Evolutionary conservation across 2,329 filamentous ascomycete genomes (phyloP), one percentile per base, ranked within the genome.

Genomic region (Aureobasidium namibiae): DNA sequence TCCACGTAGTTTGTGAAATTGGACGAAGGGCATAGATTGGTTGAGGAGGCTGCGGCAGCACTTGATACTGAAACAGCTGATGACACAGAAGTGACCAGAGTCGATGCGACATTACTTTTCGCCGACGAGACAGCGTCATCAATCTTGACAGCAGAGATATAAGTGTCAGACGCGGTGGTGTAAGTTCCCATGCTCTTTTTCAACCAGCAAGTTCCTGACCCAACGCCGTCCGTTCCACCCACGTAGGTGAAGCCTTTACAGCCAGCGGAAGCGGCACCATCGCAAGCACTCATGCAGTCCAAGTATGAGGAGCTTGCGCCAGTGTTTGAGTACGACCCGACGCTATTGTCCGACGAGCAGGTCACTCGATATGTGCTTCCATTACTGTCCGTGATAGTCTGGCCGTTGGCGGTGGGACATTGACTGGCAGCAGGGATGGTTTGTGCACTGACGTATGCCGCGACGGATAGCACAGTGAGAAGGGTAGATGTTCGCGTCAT

Each of bases 321-420:
- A 10, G 59, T 52, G 36, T 48, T 62, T 21, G 61, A n/a, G 41
- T 62, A 62, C 6, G 59, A 59, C 5, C 61, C 59, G 9, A 56
- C 38, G 16, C 9, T 54, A 18, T 48, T 60, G 33, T 62, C 61
- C 2, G 61, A 41, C 9, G 58, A 59, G 39, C 59, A 62, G 48
- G 59, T 57, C 13, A 62, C 58, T 8, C 36, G 59, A 14, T 60
- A 60, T 18, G 26, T 56, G 18, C 26, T 48, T 4, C 48, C 49
- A 41, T 61, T 66, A n/a, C 58, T 21, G 14, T 60, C 64, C 6
- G 59, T 64, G 54, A 67, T 66, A 1, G 56, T 60, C 21, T 59
- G 67, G 24, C 60, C 61, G 42, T 68, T 63, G 8, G 60, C 60
- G 4, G 38, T 39, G 1, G 67, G 67, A 50, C 67, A 69, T 21